Base-by-base conservation (phyloP, 225 moss, liverwort and hornwort genomes). In the Climacium dendroides region DNA sequence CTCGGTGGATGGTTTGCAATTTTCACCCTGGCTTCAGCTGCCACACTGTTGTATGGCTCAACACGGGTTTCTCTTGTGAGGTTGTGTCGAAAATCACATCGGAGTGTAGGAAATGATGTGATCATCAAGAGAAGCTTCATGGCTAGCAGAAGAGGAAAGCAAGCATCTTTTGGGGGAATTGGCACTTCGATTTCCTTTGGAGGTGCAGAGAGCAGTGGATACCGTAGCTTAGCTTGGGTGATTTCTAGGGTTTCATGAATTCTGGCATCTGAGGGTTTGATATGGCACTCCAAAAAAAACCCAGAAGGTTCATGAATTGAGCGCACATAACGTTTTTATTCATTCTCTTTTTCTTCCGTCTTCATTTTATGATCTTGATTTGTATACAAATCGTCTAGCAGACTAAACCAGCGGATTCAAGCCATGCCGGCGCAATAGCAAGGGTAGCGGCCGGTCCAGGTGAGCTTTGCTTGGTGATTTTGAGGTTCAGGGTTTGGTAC, bases 91-190 rank as follows among this genome's bases (percentile, higher is more conserved):
- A 35, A 65, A 24, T 18, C 80, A 52, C 84, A 66, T 17, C 39
- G 83, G 67, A 59, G 52, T 77, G 22, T 45, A 43, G 54, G 63
- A 29, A 59, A 73, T 83, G 58, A 66, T 74, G 83, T 79, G 58
- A 86, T 75, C 18, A 41, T 67, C 53, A 75, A 80, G 67, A 63
- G 72, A 66, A 77, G 70, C 61, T 80, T 83, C 63, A 89, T 89
- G 92, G 85, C 87, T 70, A 83, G 75, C 57, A 63, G 80, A 87
- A 82, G 90, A 85, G 89, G 52, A 23, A 87, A 52, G 63, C 83
- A 64, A 81, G 90, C 76, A 29, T 93, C 93, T 2, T 91, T 91
- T 10, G 91, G 91, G 15, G 93, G 90, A 77, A 73, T 89, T 60
- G 91, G 81, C 50, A 77, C 64, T 24, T 61, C 83, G 5, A 59